Evolutionary conservation across 2,329 filamentous ascomycete genomes (phyloP).

Genomic region (Onygenales sp.): DNA sequence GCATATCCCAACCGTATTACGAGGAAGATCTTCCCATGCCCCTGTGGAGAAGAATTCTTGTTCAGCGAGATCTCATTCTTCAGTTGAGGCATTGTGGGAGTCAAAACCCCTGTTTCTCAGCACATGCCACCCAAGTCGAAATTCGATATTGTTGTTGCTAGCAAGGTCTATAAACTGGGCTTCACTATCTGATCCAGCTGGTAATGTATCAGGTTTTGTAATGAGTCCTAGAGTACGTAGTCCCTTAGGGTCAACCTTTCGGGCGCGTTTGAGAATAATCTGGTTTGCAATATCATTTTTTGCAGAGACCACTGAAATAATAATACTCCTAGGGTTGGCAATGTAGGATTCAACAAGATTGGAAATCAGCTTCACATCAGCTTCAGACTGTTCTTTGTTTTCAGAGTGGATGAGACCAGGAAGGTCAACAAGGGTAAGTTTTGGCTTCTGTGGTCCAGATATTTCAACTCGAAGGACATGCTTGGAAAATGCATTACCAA

Average conservation of each 20-base stretch:
- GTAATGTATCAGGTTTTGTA: conserved; percentile 23
- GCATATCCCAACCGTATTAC: conserved; percentile 13
- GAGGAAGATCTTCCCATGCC: conserved; percentile 13
- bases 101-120: conserved; percentile 16
- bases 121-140: conserved; percentile 22
- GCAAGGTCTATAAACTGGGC: conserved; percentile 15
- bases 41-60: conserved; percentile 15
- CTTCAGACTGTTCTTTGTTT: conserved; percentile 7
- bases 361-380: conserved; percentile 12
- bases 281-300: conserved; percentile 48
- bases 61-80: conserved; percentile 15
- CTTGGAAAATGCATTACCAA: conserved; percentile 5
- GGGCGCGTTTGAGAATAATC: conserved; percentile 38
- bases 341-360: conserved; percentile 40
- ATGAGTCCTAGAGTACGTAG: conserved; percentile 23
- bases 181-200: conserved; percentile 18
- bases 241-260: conserved; percentile 16
- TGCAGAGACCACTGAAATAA: conserved; percentile 46
- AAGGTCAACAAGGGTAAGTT: conserved; percentile 11
- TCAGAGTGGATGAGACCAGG: conserved; percentile 9
- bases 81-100: conserved; percentile 3
- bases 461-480: conserved; percentile 9
- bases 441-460: conserved; percentile 5
- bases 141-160: conserved; percentile 16
- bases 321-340: conserved; percentile 47